Percentiles rank a stretch among this genome's conserved stretches.
Evolutionary conservation across 2,329 filamentous ascomycete species (phyloP).

Genomic region (Westerdykella sp.): DNA sequence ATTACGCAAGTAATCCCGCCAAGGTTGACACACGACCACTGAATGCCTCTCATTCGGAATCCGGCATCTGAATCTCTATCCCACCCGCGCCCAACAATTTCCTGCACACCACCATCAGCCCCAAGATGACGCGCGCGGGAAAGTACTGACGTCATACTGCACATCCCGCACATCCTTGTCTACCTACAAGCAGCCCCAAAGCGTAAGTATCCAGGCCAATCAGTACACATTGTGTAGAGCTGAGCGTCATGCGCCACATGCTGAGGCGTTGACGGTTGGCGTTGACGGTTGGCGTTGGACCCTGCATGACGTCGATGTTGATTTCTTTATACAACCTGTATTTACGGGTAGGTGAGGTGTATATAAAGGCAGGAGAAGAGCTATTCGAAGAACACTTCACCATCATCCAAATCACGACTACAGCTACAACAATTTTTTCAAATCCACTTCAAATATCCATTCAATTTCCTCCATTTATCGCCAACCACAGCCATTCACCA

Average conservation of each 20-base stretch:
- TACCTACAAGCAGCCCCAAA: too few relatives aligned
- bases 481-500: conserved; percentile 11
- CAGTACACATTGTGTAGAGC: neutral
- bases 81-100: too few relatives aligned
- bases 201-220: too few relatives aligned
- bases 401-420: too few relatives aligned
- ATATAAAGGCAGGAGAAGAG: conserved; percentile 3
- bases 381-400: neutral
- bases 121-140: too few relatives aligned
- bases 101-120: too few relatives aligned
- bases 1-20: too few relatives aligned
- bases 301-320: conserved; percentile 9
- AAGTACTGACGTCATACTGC: too few relatives aligned
- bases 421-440: neutral
- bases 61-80: too few relatives aligned
- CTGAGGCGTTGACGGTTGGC: neutral
- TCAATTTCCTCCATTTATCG: conserved; percentile 1
- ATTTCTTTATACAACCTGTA: conserved; percentile 7
- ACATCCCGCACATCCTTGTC: too few relatives aligned
- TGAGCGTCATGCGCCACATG: conserved; percentile 4
- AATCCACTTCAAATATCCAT: conserved; percentile 1
- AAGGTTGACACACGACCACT: too few relatives aligned
- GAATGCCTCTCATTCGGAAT: too few relatives aligned
- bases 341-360: conserved; percentile 1
- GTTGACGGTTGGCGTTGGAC: neutral